phyloP scores from a whole-genome alignment of 177 flowering plant species.

The Telopea speciosissima region DNA sequence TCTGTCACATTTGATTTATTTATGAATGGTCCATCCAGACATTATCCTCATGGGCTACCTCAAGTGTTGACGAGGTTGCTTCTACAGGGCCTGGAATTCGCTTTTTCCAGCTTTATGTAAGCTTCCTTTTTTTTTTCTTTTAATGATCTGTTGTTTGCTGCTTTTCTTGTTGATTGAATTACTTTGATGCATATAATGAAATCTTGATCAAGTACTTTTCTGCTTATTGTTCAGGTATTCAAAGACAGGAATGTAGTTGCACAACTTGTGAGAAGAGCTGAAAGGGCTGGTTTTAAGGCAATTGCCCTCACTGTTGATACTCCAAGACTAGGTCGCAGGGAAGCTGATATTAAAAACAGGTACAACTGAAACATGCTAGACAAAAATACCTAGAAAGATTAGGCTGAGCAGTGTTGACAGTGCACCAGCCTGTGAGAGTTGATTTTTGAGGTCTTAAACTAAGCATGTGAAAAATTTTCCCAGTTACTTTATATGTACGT shows the following conservation, averaged over 20 bases:
- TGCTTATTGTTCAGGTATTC: constrained; percentile 49
- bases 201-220: background rate
- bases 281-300: constrained; percentile 94
- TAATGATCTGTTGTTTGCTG: background rate
- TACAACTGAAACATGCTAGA: constrained; percentile 9
- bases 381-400: background rate
- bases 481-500: too few relatives aligned
- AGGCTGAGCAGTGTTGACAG: background rate
- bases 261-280: constrained; percentile 93
- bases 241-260: constrained; percentile 79
- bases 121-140: constrained; percentile 13
- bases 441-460: background rate
- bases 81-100: constrained; percentile 91
- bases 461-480: background rate
- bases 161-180: background rate
- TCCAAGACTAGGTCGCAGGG: constrained; percentile 90
- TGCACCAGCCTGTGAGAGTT: background rate
- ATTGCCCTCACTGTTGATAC: constrained; percentile 97
- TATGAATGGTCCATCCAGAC: constrained; percentile 39
- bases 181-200: background rate
- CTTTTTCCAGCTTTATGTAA: constrained; percentile 94
- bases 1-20: background rate
- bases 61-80: constrained; percentile 94
- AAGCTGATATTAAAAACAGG: constrained; percentile 97
- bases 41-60: constrained; percentile 86